Evolutionary conservation across 1,284 basidiomycete genomes (phyloP), one percentile per base, ranked within the genome.

Genomic region (Ceratobasidium sp.): DNA sequence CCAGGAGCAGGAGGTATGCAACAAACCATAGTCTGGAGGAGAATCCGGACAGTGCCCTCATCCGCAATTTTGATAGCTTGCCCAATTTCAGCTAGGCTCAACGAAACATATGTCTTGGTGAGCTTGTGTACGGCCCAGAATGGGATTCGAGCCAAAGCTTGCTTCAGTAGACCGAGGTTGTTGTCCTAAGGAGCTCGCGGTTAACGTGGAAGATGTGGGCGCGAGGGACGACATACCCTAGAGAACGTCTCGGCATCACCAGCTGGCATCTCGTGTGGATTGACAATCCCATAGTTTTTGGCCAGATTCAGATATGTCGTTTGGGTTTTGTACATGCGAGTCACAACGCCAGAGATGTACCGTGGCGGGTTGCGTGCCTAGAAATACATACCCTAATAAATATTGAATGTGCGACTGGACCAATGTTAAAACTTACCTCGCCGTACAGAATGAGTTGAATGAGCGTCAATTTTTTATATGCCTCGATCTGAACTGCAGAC

Each of bases 401-500:
- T 2, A 0, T 14, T 27, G 8, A 16, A 14, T 24, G n/a, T 19
- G 22, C 31, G 16, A 9, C 14, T 31, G 9, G 24, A 11, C 22
- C 19, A n/a, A 11, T 37, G 48, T 56, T 69, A 0, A 2, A 74
- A 41, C 83, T 39, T 39, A 90, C 90, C 83, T 89, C 88, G 46
- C 93, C 94, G 75, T 88, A 85, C 16, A 86, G 83, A 64, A 95
- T 90, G 31, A 95, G 82, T 79, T 94, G 92, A 7, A 93, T 86
- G 5, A 95, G 84, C 8, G 88, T 82, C 49, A 93, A 83, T 82
- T 95, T 94, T 84, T 96, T 96, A 79, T 91, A 84, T 0, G 94
- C 94, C 78, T 95, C 94, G 78, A 94, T 81, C 80, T 96, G 94
- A 6, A 96, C 84, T 2, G 90, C 88, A 0, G 88, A 86, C 0